Evolutionary conservation across 2,329 filamentous ascomycete species (phyloP).

Genomic region (Pseudogymnoascus sp.): DNA sequence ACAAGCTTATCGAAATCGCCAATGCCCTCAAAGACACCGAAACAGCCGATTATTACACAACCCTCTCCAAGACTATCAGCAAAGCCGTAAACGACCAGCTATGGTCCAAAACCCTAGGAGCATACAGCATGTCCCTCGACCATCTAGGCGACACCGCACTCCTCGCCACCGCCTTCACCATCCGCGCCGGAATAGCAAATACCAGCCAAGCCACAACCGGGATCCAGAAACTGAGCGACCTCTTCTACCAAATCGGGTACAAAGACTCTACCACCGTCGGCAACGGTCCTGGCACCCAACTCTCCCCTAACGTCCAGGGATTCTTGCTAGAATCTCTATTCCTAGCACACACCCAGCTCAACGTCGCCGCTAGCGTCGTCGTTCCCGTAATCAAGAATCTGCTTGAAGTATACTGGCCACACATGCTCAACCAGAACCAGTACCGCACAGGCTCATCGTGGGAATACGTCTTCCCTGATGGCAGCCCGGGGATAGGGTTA

Average conservation of each 20-base stretch:
- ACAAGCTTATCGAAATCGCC: conserved; percentile 24
- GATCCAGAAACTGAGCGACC: conserved; percentile 24
- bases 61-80: conserved; percentile 19
- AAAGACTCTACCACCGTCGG: conserved; percentile 24
- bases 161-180: conserved; percentile 27
- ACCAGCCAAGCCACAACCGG: conserved; percentile 23
- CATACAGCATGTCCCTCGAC: conserved; percentile 25
- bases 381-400: conserved; percentile 19
- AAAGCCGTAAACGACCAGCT: conserved; percentile 25
- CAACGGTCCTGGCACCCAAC: conserved; percentile 18
- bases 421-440: conserved; percentile 31
- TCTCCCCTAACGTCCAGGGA: conserved; percentile 39
- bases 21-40: conserved; percentile 24
- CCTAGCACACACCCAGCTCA: conserved; percentile 20
- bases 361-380: conserved; percentile 13
- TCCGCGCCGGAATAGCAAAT: conserved; percentile 29
- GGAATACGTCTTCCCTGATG: conserved; percentile 35
- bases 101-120: conserved; percentile 27
- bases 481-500: conserved; percentile 32
- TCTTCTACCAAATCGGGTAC: conserved; percentile 30
- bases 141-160: conserved; percentile 27
- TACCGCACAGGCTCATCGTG: conserved; percentile 34
- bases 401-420: conserved; percentile 32
- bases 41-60: conserved; percentile 20
- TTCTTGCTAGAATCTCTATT: conserved; percentile 34